These are phyloP conservation scores for Scortechinia acanthostroma DNA, from an alignment of 2,329 filamentous ascomycete genomes.

Conservation along the genomic window DNA sequence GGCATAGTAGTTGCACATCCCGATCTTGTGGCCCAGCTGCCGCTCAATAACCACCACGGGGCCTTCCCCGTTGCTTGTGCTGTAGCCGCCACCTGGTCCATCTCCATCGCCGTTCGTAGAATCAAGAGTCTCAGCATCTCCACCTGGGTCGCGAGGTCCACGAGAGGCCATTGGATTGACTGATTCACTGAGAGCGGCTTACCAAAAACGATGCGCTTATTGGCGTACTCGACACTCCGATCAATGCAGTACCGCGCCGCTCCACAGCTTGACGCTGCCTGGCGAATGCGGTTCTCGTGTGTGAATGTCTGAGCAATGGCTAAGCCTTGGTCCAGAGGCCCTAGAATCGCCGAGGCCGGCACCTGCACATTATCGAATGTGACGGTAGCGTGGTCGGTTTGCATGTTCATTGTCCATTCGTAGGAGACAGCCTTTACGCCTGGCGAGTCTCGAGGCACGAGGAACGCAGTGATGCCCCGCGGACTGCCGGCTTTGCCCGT, in stretches of 20 bases:
- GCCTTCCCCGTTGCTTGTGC: constrained; percentile 17
- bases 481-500: constrained; percentile 40
- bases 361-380: constrained; percentile 44
- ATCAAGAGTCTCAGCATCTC: constrained; percentile 56
- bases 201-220: constrained; percentile 42
- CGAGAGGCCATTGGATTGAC: constrained; percentile 56
- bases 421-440: constrained; percentile 47
- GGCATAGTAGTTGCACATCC: constrained; percentile 62
- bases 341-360: constrained; percentile 40
- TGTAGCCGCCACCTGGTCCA: constrained; percentile 35
- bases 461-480: constrained; percentile 51
- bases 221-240: constrained; percentile 45
- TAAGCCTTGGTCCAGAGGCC: constrained; percentile 41
- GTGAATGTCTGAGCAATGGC: constrained; percentile 59
- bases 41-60: constrained; percentile 45
- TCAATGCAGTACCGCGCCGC: constrained; percentile 53
- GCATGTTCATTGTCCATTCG: constrained; percentile 63
- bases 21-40: constrained; percentile 49
- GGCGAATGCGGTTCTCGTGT: constrained; percentile 59
- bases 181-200: constrained; percentile 50
- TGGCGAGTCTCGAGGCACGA: constrained; percentile 41
- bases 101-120: constrained; percentile 50
- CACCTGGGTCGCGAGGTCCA: constrained; percentile 51
- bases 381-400: constrained; percentile 56
- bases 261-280: constrained; percentile 51